Evolutionary conservation across 805 yeast genomes (phyloP), one percentile per base, ranked within the genome.

Genomic region (Candida andamanensis): DNA sequence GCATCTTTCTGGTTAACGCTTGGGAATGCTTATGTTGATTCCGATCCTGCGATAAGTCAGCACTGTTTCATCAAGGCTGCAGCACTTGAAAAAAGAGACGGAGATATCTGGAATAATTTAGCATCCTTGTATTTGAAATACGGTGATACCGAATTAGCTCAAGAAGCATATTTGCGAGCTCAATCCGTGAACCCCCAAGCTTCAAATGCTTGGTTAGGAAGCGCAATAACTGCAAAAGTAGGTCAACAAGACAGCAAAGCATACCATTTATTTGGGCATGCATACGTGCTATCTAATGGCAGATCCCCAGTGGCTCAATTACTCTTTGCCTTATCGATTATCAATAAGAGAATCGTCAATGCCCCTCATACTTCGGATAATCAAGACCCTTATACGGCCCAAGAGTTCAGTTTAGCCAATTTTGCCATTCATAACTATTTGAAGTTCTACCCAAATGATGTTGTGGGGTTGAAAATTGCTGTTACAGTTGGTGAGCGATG

Each of bases 41-140:
- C 66, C 4, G 82, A 77, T 42, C 79, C 90, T 0, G 70, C 73
- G 29, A 82, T 85, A 5, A 67, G 97, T 0, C 99, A 92, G 56
- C 99, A 92, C 58, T 86, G 96, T 53, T 85, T 84, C 46, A 83
- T 92, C 45, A 81, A 85, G 41, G 89, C 97, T 1, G 59, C 79
- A 2, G 68, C 84, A 0, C 56, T 87, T 24, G 80, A 84, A 29
- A 74, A 83, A 5, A 74, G 75, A 32, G 84, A 83, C 35, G 73
- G 80, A 3, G 60, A 60, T 12, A 71, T 79, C 4, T 92, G 97
- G 96, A 70, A 79, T 11, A 85, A 85, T 45, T 60, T 92, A 36
- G 96, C 95, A 0, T 72, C 83, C 5, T 61, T 92, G 21, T 89
- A 84, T 44, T 58, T 90, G 36, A 66, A 73, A 18, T 67, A 71